Base-by-base conservation (phyloP, 768 basidiomycete species). In the Strobilomyces dryophilus region DNA sequence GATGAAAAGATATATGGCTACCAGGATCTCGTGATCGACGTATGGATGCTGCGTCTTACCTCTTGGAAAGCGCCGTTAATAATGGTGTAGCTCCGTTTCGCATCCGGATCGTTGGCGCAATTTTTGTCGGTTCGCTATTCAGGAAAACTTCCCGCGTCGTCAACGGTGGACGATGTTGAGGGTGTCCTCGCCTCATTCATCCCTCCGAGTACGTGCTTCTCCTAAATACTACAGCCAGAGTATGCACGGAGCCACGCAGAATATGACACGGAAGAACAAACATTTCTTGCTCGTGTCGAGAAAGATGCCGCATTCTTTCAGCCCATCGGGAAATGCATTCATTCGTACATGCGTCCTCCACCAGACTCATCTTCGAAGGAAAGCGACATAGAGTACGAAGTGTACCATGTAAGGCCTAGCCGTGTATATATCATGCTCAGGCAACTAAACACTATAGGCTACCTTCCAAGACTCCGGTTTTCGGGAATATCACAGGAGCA, bases 1-100 rank as follows among this genome's bases (percentile, higher is more conserved):
- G 89, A 95, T 49, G 94, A 99, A 73, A 94, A 86, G 73, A 87
- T 98, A 51, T 98, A 95, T 67, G 95, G 95, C 2, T 98, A 97
- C 72, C 79, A 83, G 56, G 86, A 86, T 63, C 77, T 99, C 32
- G 67, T 79, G 26, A 86, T 98, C 61, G 83, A 95, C 66, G 94
- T 97, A 65, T 56, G 84, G 71, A 44, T 14, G 17, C 35, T 42
- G 14, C 12, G n/a, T 47, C 34, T 27, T 17, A 46, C 27, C 47
- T 26, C 50, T 39, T 14, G 6, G 8, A 47, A 31, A 32, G 21
- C 10, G 5, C 40, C 12, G 36, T 47, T 61, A 26, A 61, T 46
- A 48, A 41, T 43, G 6, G 4, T 42, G 36, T 40, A 97, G 93
- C 73, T 95, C 47, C 79, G 82, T 52, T 87, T 97, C 70, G 79